These are phyloP conservation scores for Adansonia digitata DNA, from an alignment of 345 rosid genomes.

Conservation along the genomic window DNA sequence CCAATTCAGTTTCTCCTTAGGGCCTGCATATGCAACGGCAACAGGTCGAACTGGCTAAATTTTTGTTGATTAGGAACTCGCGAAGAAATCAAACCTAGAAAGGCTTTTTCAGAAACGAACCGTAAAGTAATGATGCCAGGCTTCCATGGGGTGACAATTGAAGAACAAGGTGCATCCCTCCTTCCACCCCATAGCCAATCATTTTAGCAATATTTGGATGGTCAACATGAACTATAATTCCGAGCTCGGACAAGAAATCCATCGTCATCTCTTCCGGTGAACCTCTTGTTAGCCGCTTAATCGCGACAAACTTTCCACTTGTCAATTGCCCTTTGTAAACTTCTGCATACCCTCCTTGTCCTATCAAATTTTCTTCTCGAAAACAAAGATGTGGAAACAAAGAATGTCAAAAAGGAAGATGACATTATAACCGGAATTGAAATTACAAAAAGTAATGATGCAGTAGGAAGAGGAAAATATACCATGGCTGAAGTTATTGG, in stretches of 20 bases:
- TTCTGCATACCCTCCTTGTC: constrained; percentile 88
- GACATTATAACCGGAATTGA: neutral
- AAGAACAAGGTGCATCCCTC: constrained; percentile 93
- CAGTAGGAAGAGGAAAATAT: constrained; percentile 7
- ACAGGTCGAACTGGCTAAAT: neutral
- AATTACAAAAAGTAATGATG: neutral
- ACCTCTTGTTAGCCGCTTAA: constrained; percentile 73
- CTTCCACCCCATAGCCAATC: constrained; percentile 88
- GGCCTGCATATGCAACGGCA: constrained; percentile 30
- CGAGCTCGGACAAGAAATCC: constrained; percentile 83
- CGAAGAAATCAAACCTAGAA: neutral
- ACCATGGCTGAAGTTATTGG: constrained; percentile 69
- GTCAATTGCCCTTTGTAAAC: constrained; percentile 72
- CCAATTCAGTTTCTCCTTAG: constrained; percentile 62
- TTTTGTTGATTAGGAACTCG: neutral
- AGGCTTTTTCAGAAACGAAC: constrained; percentile 28
- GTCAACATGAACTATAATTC: constrained; percentile 84
- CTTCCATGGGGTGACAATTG: constrained; percentile 83
- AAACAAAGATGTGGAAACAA: too few species aligned
- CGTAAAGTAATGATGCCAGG: constrained; percentile 76
- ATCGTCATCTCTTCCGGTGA: constrained; percentile 76
- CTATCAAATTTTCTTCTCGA: constrained; percentile 67
- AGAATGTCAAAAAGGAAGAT: neutral
- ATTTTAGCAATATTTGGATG: constrained; percentile 90
- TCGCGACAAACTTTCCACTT: constrained; percentile 61